Conservation (phyloP, 2,329 filamentous ascomycete genomes). For the Monosporascus sp. region DNA sequence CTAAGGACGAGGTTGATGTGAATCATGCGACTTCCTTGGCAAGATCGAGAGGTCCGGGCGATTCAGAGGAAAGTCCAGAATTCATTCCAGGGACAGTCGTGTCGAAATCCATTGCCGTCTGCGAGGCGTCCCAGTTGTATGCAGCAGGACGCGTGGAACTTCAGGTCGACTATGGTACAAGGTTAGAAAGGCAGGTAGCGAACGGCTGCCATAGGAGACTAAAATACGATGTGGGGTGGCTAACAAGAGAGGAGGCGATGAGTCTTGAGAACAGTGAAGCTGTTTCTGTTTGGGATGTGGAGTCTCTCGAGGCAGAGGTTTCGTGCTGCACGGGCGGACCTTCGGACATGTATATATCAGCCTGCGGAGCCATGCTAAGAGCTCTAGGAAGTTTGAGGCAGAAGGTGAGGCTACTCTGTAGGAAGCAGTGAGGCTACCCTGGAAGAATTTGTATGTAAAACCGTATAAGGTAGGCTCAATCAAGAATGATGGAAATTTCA, state of each 20-base stretch:
- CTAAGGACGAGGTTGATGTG: background rate
- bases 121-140: slow-evolving; percentile 6
- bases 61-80: background rate
- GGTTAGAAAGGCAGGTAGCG: background rate
- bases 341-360: background rate
- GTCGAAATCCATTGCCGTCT: background rate
- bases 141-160: slow-evolving; percentile 6
- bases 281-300: background rate
- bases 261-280: background rate
- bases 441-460: no score
- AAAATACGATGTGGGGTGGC: background rate
- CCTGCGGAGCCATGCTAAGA: background rate
- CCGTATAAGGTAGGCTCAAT: no score
- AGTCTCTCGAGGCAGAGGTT: background rate
- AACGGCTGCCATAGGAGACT: background rate
- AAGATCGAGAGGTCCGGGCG: background rate
- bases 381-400: background rate
- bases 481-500: no score
- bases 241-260: background rate
- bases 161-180: slow-evolving; percentile 9
- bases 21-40: background rate
- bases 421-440: no score
- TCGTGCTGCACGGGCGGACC: background rate
- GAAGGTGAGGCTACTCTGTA: background rate
- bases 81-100: background rate